Percentiles rank a stretch among this genome's conserved stretches.
Conservation (phyloP, 306 rosid genomes). For the Aeschynomene evenia region DNA sequence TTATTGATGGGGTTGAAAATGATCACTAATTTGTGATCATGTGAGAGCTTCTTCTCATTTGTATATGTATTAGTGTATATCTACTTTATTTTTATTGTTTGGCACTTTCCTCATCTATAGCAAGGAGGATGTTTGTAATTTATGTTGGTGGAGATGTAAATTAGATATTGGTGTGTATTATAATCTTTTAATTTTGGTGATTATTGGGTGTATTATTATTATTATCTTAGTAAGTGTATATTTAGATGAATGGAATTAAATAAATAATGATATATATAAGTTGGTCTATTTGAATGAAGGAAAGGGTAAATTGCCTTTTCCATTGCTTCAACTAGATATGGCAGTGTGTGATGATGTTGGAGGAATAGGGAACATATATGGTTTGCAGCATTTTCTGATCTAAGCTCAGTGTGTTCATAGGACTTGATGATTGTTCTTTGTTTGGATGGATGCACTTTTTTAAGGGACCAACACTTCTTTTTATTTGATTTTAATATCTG, state of each 20-base stretch:
- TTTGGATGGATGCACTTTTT: not conserved
- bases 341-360: not conserved
- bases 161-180: not conserved
- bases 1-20: not conserved
- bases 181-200: too few relatives aligned
- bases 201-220: not conserved
- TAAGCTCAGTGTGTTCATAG: not conserved
- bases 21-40: not conserved
- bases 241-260: too few relatives aligned
- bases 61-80: too few relatives aligned
- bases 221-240: too few relatives aligned
- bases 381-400: not conserved
- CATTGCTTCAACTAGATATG: too few relatives aligned
- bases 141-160: not conserved
- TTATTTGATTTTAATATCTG: not conserved
- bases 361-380: not conserved
- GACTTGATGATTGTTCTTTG: not conserved
- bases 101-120: not conserved
- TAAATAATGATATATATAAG: too few relatives aligned
- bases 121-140: not conserved
- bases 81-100: not conserved
- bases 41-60: not conserved
- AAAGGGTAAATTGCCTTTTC: too few relatives aligned
- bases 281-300: not conserved
- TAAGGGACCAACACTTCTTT: not conserved